Base-by-base conservation (phyloP, 2,329 filamentous ascomycete species). In the Pleoardoris graminearum region DNA sequence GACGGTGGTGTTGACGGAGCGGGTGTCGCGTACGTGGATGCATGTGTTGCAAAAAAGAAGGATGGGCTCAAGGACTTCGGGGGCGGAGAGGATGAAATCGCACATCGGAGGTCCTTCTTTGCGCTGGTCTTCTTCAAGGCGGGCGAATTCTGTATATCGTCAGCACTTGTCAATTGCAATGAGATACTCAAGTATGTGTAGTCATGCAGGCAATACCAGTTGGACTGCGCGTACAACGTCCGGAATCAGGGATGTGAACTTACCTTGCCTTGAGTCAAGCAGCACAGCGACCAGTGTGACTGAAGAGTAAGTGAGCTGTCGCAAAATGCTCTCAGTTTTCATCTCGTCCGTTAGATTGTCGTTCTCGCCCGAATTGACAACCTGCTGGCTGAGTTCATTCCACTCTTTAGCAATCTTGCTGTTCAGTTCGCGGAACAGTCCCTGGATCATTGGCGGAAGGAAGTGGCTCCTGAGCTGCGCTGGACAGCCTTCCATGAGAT, bases 251-350 rank as follows among this genome's bases (percentile, higher is more conserved):
- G 10, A 27, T 27, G 25, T 5, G 5, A 11, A 50, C 62, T 51
- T 58, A 70, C 68, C 69, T 45, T 71, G 65, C 42, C 67, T 54
- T 7, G 91, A 89, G 69, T 96, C 92, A 19, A 99, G 80, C 63
- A 97, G 86, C 61, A 91, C 89, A 7, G 91, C 90, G 57, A 97
- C 88, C 82, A 97, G 91, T 63, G 94, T 87, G 25, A 97, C 91
- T 1, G 92, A 90, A 3, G 91, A 91, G 73, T 95, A 94, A 0
- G 93, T 97, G 44, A 97, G 82, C 70, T 97, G 91, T 17, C 94
- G 85, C 39, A 99, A 78, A 25, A 99, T 95, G 67, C 93, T 97
- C 72, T 99, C 94, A 6, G 90, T 87, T 75, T 97, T 96, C 94
- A 99, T 99, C 76, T 99, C 94, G 61, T 97, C 91, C 1, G 89